Base-by-base conservation (phyloP, 176 grass and related monocot species). In the Alopecurus myosuroides region DNA sequence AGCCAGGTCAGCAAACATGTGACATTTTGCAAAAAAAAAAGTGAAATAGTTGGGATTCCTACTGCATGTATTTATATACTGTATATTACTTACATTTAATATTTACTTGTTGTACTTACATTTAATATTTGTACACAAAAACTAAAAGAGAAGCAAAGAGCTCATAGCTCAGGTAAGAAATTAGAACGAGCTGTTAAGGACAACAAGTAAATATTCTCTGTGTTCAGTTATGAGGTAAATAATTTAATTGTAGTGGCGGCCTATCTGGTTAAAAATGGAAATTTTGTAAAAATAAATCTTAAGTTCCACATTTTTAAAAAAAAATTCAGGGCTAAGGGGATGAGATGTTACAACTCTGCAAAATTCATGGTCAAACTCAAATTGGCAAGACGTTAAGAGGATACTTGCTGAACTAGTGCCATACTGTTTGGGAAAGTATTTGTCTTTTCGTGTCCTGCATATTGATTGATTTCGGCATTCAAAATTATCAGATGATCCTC, bases 1-100 rank as follows among this genome's bases (percentile, higher is more conserved):
- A 98, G 95, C 85, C 93, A 98, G 89, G 92, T 94, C 61, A 89
- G 75, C 52, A 81, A 62, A 85, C 15, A 6, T 80, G 5, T 34
- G 51, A n/a, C 51, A 29, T 74, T 82, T n/a, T n/a, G n/a, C n/a
- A n/a, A n/a, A n/a, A n/a, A n/a, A n/a, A n/a, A n/a, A n/a, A n/a
- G n/a, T n/a, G n/a, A 60, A 28, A 60, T 60, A 60, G 56, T 60
- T 5, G 23, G 52, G 25, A 60, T 29, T 29, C 11, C 23, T 28
- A 28, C 56, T 60, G 56, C 25, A 28, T 28, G 56, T 28, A 60
- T 60, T 14, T 60, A 13, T 60, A 28, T 28, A 60, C n/a, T n/a
- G n/a, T n/a, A n/a, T n/a, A n/a, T n/a, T 58, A 49, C 46, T 63
- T 64, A 31, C 29, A 34, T 64, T 64, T 64, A 34, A 64, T 30